phyloP scores from a whole-genome alignment of 2,329 filamentous ascomycete species.

The Aureobasidium zeae region DNA sequence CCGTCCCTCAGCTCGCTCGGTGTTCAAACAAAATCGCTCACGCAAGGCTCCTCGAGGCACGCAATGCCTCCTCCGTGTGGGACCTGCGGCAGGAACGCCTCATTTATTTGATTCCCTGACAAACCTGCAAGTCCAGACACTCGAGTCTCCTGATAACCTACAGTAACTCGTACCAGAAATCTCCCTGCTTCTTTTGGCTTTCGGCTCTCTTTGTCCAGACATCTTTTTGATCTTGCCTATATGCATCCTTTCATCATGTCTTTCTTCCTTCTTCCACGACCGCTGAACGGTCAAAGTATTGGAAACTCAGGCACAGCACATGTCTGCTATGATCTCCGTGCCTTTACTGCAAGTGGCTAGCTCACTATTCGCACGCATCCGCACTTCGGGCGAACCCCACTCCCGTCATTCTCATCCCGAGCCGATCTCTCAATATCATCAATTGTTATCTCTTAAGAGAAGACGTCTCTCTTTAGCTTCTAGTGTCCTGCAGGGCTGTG shows the following conservation, averaged over 20 bases:
- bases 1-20: neutral
- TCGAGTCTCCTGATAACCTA: conserved; percentile 8
- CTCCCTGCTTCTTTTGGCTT: neutral
- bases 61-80: conserved; percentile 11
- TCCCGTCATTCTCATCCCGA: conserved; percentile 13
- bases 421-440: conserved; percentile 10
- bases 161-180: neutral
- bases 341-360: conserved; percentile 1
- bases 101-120: conserved; percentile 11
- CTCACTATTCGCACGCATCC: conserved; percentile 3
- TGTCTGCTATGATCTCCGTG: conserved; percentile 6
- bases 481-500: neutral
- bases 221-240: neutral
- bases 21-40: neutral
- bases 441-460: neutral
- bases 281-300: conserved; percentile 10
- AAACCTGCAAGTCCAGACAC: conserved; percentile 4
- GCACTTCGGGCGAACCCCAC: conserved; percentile 7
- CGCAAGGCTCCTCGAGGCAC: conserved; percentile 14
- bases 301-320: conserved; percentile 14
- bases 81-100: conserved; percentile 16
- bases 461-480: conserved; percentile 3
- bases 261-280: conserved; percentile 4
- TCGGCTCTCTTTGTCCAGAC: neutral
- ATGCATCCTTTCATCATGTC: neutral